Evolutionary conservation across 768 basidiomycete genomes (phyloP).

Genomic region (Mycena sanguinolenta): DNA sequence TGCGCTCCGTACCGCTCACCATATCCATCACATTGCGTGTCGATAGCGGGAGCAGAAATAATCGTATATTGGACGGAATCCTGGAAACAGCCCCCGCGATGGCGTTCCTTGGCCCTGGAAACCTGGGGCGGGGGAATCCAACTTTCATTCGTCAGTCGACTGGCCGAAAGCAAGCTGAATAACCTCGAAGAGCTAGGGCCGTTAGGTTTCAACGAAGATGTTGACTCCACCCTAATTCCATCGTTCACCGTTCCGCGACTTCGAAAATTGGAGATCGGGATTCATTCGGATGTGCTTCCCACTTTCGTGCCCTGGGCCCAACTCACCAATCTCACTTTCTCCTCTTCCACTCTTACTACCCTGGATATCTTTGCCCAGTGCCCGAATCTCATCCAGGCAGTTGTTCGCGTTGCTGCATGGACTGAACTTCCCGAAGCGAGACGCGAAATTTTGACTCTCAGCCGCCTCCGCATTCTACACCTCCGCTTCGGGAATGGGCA

Average conservation of each 20-base stretch:
- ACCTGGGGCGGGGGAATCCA: no score
- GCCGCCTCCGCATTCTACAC: neutral
- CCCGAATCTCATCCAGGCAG: no score
- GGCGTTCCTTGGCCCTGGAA: neutral
- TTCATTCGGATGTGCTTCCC: neutral
- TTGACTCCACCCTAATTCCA: neutral
- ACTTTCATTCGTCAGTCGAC: no score
- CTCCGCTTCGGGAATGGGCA: neutral
- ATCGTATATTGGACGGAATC: neutral
- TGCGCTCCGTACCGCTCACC: slow-evolving; percentile 2
- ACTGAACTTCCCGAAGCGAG: no score
- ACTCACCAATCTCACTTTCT: neutral
- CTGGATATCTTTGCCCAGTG: neutral
- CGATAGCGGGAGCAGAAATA: neutral
- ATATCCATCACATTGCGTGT: neutral
- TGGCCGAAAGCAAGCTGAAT: no score
- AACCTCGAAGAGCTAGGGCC: no score
- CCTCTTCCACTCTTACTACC: no score
- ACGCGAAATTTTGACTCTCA: neutral
- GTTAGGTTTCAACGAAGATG: no score
- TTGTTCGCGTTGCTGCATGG: no score
- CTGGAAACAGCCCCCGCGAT: neutral
- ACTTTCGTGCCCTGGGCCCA: slow-evolving; percentile 1
- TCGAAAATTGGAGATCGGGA: neutral
- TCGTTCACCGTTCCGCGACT: neutral